Percentiles rank a stretch among this genome's conserved stretches.
phyloP scores from a whole-genome alignment of 768 basidiomycete species.

The Termitomyces sp. region DNA sequence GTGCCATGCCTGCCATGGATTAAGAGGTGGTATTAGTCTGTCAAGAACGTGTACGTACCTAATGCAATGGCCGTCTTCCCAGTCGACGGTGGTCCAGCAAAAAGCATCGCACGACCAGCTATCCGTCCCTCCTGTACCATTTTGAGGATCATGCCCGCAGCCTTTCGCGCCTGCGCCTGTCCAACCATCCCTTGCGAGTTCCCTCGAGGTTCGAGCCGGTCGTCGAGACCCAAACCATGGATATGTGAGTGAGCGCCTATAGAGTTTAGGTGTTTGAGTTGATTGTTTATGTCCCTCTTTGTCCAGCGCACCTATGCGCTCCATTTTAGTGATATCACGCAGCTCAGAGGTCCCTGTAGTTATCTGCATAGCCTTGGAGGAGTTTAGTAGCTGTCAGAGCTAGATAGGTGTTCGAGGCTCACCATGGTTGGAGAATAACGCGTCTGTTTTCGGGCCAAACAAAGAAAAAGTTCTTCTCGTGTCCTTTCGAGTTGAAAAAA shows the following conservation, averaged over 20 bases:
- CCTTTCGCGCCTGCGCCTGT: conserved; percentile 93
- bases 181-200: conserved; percentile 97
- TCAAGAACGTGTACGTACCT: conserved; percentile 46
- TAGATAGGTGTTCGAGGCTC: background rate
- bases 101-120: conserved; percentile 93
- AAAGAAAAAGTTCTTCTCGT: background rate
- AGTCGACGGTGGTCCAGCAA: conserved; percentile 95
- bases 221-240: conserved; percentile 91
- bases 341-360: conserved; percentile 75
- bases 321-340: conserved; percentile 88
- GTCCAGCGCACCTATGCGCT: conserved; percentile 69
- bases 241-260: conserved; percentile 92
- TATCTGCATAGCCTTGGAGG: conserved; percentile 57
- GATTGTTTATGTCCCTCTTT: background rate
- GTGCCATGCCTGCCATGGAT: conserved; percentile 77
- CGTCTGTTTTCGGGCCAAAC: conserved; percentile 14
- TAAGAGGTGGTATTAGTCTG: background rate
- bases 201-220: conserved; percentile 82
- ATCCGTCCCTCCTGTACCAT: conserved; percentile 98
- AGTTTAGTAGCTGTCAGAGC: background rate
- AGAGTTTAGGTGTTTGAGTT: conserved; percentile 14
- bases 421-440: conserved; percentile 8
- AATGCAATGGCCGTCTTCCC: conserved; percentile 99
- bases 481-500: too few relatives aligned
- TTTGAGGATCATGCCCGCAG: conserved; percentile 95